A percentile compares a stretch with the other conserved stretches of the same genome.
phyloP scores from a whole-genome alignment of 257 asterid species.

The Petunia secreta region DNA sequence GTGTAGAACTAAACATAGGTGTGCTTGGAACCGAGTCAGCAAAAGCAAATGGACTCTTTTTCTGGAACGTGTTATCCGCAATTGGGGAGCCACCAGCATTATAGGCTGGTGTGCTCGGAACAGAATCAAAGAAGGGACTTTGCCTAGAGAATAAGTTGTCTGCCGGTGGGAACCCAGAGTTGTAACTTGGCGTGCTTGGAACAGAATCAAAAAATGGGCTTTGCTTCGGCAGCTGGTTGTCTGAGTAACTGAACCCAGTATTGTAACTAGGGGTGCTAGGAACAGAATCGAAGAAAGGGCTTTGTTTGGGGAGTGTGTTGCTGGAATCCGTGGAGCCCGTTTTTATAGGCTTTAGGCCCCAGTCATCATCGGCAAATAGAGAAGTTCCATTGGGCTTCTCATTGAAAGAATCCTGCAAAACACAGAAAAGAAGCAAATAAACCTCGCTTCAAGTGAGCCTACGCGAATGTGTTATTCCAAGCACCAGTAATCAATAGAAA shows the following conservation, averaged over 20 bases:
- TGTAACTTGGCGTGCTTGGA: conserved; percentile 50
- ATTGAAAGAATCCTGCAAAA: conserved; percentile 55
- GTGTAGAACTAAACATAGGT: conserved; percentile 74
- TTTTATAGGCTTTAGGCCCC: conserved; percentile 84
- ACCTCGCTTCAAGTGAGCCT: neutral
- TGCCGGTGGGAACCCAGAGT: conserved; percentile 28
- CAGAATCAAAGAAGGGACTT: conserved; percentile 73
- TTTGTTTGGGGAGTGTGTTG: conserved; percentile 31
- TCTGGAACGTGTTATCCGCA: conserved; percentile 32
- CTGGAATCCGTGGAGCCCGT: conserved; percentile 46
- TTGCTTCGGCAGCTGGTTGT: conserved; percentile 42
- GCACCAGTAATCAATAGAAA: neutral
- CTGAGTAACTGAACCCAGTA: conserved; percentile 39
- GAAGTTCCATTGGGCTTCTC: conserved; percentile 51
- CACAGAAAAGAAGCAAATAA: neutral
- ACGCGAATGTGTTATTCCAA: neutral
- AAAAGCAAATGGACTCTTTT: conserved; percentile 46
- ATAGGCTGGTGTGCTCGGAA: conserved; percentile 79
- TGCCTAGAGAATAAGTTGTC: conserved; percentile 42
- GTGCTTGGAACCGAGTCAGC: conserved; percentile 60
- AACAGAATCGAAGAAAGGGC: conserved; percentile 41
- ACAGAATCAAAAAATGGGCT: conserved; percentile 57
- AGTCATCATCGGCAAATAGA: conserved; percentile 64
- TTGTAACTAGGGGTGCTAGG: conserved; percentile 43
- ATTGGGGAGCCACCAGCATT: conserved; percentile 43